These are phyloP conservation scores for Suillus cothurnatus DNA, from an alignment of 768 basidiomycete species.

Conservation along the genomic window DNA sequence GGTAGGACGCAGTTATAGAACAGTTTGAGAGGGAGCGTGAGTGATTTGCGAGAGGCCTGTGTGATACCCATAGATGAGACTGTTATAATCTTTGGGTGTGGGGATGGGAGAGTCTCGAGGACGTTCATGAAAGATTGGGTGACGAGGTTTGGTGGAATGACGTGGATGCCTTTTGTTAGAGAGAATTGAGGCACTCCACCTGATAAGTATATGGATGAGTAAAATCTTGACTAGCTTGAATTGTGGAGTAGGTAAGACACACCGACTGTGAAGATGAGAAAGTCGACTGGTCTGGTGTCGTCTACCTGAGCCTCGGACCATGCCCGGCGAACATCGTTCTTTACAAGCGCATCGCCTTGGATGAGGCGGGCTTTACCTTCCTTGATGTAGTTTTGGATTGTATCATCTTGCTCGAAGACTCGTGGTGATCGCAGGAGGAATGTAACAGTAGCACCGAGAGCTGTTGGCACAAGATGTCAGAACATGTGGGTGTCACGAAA, in stretches of 20 bases:
- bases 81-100: constrained; percentile 51
- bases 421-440: constrained; percentile 58
- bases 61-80: constrained; percentile 58
- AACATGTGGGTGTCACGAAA: not conserved
- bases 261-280: constrained; percentile 67
- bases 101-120: constrained; percentile 53
- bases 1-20: constrained; percentile 50
- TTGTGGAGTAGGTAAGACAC: constrained; percentile 18
- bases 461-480: constrained; percentile 35
- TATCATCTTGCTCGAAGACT: constrained; percentile 55
- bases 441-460: constrained; percentile 58
- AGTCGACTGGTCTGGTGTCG: constrained; percentile 43
- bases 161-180: constrained; percentile 48
- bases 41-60: constrained; percentile 39
- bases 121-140: constrained; percentile 58
- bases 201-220: constrained; percentile 24
- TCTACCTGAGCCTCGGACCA: constrained; percentile 48
- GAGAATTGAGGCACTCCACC: constrained; percentile 50
- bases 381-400: constrained; percentile 53
- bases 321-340: constrained; percentile 50
- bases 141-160: constrained; percentile 58
- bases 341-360: constrained; percentile 61
- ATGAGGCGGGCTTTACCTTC: constrained; percentile 55
- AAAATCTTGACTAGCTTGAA: not conserved
- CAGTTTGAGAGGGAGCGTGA: constrained; percentile 52